Evolutionary conservation across 306 rosid species (phyloP), one percentile per base, ranked within the genome.

Genomic region (Quercus glauca): DNA sequence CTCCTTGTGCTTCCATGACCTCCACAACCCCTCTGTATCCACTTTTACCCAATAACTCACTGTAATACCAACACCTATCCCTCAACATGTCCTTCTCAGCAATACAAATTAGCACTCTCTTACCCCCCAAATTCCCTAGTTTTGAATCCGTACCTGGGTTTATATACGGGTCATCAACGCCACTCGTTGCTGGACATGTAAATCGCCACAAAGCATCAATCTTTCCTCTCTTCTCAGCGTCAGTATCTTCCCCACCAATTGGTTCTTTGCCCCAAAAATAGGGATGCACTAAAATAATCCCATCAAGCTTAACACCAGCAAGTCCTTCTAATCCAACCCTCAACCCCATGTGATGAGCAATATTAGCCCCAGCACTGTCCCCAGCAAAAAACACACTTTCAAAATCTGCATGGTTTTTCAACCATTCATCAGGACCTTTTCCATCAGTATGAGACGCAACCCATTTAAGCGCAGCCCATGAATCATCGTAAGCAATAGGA

Each of bases 291-390:
- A 89, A 52, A 17, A 25, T 78, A 55, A 81, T 23, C 63, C 94
- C 98, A 43, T 80, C 74, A 5, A 91, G 51, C 37, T 61, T 84
- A 41, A 89, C n/a, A 26, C 91, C 90, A 1, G 11, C 20, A 23
- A 87, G 26, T 1, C 85, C 87, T 9, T 91, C 94, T 0, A 9
- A 0, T 5, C 93, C 92, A 3, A 78, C 58, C 73, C 92, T 88
- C 69, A 90, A 9, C 1, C 81, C 98, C 85, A 86, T 69, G 56
- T 88, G 78, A 75, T 89, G 90, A 2, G 89, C 80, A 15, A 91
- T 79, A 23, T 90, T 91, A 1, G 85, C 98, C 5, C 98, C 98
- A 0, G 95, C 91, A 55, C 96, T 94, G 53, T 94, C 98, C 3
- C 97, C 98, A 0, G 82, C 82, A 1, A 94, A 69, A 73, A 85